phyloP scores from a whole-genome alignment of 2,329 filamentous ascomycete species.

The Diplodia corticola region DNA sequence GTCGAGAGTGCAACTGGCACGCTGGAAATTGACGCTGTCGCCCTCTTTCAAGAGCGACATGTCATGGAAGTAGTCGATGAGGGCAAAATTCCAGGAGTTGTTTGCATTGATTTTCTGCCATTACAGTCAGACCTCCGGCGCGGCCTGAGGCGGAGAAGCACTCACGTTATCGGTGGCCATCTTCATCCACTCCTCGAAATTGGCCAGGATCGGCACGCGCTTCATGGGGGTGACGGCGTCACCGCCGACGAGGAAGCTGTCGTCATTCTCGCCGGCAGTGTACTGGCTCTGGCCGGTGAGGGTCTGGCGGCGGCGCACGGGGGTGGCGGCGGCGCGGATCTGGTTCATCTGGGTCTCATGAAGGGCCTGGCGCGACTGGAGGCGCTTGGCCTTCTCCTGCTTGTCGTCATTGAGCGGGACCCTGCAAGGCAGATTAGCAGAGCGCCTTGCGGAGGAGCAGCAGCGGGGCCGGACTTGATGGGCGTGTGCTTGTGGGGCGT shows the following conservation, averaged over 20 bases:
- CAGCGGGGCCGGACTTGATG: conserved; percentile 20
- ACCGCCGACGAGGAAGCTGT: conserved; percentile 65
- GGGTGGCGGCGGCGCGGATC: conserved; percentile 78
- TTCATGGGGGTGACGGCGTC: conserved; percentile 91
- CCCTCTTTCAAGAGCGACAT: conserved; percentile 97
- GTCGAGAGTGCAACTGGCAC: conserved; percentile 94
- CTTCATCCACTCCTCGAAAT: conserved; percentile 99
- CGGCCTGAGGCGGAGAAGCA: background rate
- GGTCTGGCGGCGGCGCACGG: conserved; percentile 60
- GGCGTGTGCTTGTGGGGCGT: conserved; percentile 49
- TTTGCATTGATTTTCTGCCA: conserved; percentile 77
- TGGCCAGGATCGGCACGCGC: conserved; percentile 87
- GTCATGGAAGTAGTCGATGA: conserved; percentile 99
- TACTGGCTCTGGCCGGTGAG: conserved; percentile 52
- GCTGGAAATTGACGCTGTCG: conserved; percentile 97
- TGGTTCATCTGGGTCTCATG: conserved; percentile 92
- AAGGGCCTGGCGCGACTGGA: conserved; percentile 82
- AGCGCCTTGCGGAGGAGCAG: background rate
- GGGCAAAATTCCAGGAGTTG: conserved; percentile 99
- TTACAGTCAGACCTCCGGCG: conserved; percentile 22
- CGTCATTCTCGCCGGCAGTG: conserved; percentile 51
- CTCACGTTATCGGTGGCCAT: conserved; percentile 90
- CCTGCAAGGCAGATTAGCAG: conserved; percentile 48
- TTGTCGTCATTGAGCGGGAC: conserved; percentile 96
- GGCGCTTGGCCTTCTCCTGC: conserved; percentile 83